phyloP scores from a whole-genome alignment of 1,139 yeast genomes.

The Blastobotrys serpentis region DNA sequence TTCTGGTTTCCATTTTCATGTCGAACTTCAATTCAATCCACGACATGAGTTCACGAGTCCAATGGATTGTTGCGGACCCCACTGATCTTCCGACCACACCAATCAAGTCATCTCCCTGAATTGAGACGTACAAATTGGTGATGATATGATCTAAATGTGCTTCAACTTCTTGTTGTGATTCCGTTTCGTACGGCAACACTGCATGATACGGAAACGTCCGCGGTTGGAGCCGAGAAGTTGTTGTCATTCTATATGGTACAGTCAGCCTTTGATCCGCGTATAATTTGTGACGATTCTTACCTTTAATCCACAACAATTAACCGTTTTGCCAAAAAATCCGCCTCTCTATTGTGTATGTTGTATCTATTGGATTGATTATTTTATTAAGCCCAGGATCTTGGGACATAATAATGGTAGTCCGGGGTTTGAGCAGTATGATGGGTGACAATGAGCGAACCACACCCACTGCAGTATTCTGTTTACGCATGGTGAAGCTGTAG shows the following conservation, averaged over 20 bases:
- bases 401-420: too few species aligned
- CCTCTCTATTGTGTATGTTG: neutral
- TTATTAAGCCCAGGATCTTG: too few species aligned
- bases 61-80: constrained; percentile 72
- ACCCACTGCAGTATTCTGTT: too few species aligned
- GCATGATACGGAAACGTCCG: constrained; percentile 59
- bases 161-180: constrained; percentile 66
- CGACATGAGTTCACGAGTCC: constrained; percentile 84
- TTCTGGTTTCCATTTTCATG: constrained; percentile 66
- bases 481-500: too few species aligned
- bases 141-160: constrained; percentile 76
- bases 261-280: neutral
- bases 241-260: neutral
- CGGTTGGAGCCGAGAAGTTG: constrained; percentile 23
- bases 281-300: neutral
- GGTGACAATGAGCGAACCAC: too few species aligned
- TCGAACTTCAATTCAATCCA: constrained; percentile 81
- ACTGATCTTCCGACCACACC: constrained; percentile 73
- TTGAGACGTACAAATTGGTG: constrained; percentile 74
- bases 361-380: too few species aligned
- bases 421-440: too few species aligned
- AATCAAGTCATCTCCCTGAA: constrained; percentile 70
- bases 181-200: constrained; percentile 76
- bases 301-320: neutral
- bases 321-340: neutral